These are phyloP conservation scores for Colletotrichum eleusines DNA, from an alignment of 2,329 filamentous ascomycete species.

Conservation along the genomic window DNA sequence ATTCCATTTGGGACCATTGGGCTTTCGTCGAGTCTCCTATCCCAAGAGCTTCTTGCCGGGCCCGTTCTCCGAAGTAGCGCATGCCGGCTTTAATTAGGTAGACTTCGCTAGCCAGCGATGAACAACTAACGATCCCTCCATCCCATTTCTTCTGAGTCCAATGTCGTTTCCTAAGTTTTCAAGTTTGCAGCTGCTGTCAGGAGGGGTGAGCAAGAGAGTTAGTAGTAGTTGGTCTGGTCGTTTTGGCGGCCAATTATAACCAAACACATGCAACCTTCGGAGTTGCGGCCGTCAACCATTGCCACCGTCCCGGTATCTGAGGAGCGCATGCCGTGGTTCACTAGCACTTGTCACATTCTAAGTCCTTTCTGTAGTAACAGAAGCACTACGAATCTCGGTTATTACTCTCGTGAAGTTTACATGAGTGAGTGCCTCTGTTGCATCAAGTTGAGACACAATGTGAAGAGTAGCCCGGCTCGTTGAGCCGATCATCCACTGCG, in stretches of 20 bases:
- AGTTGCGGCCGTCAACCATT: not conserved
- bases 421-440: too few relatives aligned
- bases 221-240: not conserved
- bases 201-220: not conserved
- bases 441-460: not conserved
- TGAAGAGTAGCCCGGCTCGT: not conserved
- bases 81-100: slow-evolving; percentile 26
- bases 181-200: not conserved
- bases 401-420: not conserved
- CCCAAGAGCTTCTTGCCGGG: slow-evolving; percentile 8
- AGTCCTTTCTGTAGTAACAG: slow-evolving; percentile 10
- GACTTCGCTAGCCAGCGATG: not conserved
- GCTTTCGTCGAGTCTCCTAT: not conserved
- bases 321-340: not conserved
- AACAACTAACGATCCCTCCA: slow-evolving; percentile 16
- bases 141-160: slow-evolving; percentile 1
- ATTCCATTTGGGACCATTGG: slow-evolving; percentile 6
- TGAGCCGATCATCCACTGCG: not conserved
- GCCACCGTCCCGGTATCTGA: not conserved
- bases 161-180: not conserved
- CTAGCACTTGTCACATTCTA: not conserved
- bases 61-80: not conserved
- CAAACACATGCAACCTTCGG: not conserved
- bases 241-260: not conserved
- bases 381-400: not conserved